Conservation (phyloP, 768 basidiomycete genomes). For the Psilocybe subaeruginosa region DNA sequence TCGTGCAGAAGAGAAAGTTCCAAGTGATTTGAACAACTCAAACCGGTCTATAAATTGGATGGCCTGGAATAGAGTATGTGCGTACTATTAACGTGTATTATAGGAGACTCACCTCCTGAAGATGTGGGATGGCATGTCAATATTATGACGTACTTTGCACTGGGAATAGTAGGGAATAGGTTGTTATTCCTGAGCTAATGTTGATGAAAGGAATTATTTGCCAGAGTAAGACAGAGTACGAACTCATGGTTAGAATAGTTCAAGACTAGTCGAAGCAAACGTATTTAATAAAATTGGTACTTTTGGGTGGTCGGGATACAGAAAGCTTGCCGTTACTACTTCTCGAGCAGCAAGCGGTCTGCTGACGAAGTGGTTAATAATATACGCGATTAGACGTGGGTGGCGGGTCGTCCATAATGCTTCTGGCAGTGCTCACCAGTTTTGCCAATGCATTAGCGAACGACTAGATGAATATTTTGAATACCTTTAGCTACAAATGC, state of each 20-base stretch:
- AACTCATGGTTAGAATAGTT: too few species aligned
- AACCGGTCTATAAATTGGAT: neutral
- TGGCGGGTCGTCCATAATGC: neutral
- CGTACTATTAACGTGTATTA: too few species aligned
- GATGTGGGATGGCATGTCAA: too few species aligned
- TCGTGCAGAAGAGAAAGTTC: neutral
- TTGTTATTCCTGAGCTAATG: neutral
- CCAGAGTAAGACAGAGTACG: too few species aligned
- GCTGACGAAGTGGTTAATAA: neutral
- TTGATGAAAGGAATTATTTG: too few species aligned
- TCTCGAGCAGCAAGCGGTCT: neutral
- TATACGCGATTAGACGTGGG: neutral
- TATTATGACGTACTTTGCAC: too few species aligned
- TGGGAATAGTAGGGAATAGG: neutral
- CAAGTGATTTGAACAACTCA: neutral
- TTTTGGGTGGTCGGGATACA: neutral
- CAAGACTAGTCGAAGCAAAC: too few species aligned
- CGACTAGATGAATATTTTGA: too few species aligned
- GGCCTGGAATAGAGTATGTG: too few species aligned
- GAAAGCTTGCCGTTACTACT: neutral
- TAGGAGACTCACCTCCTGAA: too few species aligned
- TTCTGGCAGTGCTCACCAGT: neutral
- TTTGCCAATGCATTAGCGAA: neutral
- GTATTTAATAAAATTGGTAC: too few species aligned
- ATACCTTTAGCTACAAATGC: too few species aligned